A percentile compares a stretch with the other conserved stretches of the same genome.
Conservation (phyloP, 768 basidiomycete genomes). For the Mycena olivaceomarginata region DNA sequence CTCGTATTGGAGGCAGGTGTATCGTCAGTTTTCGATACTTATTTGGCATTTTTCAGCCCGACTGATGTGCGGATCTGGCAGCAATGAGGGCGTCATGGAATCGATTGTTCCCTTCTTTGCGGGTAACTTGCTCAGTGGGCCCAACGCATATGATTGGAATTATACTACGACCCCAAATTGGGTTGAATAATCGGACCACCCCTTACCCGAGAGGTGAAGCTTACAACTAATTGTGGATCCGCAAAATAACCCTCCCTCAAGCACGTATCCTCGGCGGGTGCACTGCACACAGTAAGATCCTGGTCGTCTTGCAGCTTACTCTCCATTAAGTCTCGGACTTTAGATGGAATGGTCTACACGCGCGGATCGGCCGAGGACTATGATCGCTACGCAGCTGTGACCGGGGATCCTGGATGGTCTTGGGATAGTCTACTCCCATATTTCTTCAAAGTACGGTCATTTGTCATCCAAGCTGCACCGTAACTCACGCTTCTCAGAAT, state of each 20-base stretch:
- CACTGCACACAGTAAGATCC: no score
- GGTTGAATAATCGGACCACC: constrained; percentile 35
- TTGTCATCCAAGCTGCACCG: neutral
- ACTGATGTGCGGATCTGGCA: neutral
- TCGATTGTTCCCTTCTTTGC: neutral
- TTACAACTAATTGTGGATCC: neutral
- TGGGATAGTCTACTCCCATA: constrained; percentile 41
- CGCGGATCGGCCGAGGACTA: no score
- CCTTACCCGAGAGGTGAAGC: constrained; percentile 34
- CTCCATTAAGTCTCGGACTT: no score
- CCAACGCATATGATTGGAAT: constrained; percentile 31
- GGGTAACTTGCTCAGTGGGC: neutral
- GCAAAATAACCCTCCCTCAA: neutral
- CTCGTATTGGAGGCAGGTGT: no score
- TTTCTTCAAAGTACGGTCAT: constrained; percentile 49
- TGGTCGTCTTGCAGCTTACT: no score
- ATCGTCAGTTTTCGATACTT: no score
- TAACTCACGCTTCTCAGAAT: constrained; percentile 49
- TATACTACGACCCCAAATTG: constrained; percentile 40
- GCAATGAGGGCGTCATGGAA: neutral
- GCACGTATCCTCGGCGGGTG: constrained; percentile 49
- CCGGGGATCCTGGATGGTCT: no score
- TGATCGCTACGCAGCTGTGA: no score
- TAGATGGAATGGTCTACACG: constrained; percentile 45
- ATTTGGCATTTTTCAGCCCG: neutral